phyloP scores from a whole-genome alignment of 495 filamentous ascomycete genomes.

The Penicillium lividum region DNA sequence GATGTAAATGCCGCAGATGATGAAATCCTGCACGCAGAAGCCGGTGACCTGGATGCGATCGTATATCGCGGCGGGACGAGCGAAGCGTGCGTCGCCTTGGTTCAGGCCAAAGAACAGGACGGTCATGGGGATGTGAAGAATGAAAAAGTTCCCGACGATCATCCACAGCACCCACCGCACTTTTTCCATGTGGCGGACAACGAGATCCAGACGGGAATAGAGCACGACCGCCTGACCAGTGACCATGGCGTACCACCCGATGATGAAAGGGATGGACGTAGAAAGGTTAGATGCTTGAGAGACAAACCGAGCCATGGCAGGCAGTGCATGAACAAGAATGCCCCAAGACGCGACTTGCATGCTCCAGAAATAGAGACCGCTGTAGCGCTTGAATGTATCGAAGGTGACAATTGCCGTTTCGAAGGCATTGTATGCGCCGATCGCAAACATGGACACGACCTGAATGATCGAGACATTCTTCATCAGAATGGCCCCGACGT shows the following conservation, averaged over 20 bases:
- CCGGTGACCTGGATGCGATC: conserved; percentile 3
- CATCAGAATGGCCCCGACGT: neutral
- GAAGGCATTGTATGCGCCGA: conserved; percentile 4
- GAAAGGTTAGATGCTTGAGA: conserved; percentile 8
- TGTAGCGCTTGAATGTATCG: neutral
- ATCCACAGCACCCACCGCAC: conserved; percentile 32
- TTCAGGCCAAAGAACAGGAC: conserved; percentile 3
- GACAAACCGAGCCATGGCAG: conserved; percentile 9
- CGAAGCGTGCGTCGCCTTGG: neutral
- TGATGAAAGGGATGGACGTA: conserved; percentile 9
- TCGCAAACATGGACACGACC: conserved; percentile 3
- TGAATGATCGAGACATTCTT: conserved; percentile 2
- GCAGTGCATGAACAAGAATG: conserved; percentile 9
- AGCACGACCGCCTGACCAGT: conserved; percentile 10
- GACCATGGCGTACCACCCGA: conserved; percentile 13
- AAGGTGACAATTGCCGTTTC: conserved; percentile 5
- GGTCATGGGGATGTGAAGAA: conserved; percentile 8
- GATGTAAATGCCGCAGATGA: conserved; percentile 9
- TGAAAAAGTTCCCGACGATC: conserved; percentile 45
- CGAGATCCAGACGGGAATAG: conserved; percentile 1
- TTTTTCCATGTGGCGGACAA: neutral
- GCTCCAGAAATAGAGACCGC: conserved; percentile 10
- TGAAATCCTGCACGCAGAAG: conserved; percentile 5
- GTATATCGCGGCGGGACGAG: conserved; percentile 5
- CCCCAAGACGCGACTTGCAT: conserved; percentile 9